Conservation (phyloP, 768 basidiomycete species). For the Agaricus sinodeliciosus region DNA sequence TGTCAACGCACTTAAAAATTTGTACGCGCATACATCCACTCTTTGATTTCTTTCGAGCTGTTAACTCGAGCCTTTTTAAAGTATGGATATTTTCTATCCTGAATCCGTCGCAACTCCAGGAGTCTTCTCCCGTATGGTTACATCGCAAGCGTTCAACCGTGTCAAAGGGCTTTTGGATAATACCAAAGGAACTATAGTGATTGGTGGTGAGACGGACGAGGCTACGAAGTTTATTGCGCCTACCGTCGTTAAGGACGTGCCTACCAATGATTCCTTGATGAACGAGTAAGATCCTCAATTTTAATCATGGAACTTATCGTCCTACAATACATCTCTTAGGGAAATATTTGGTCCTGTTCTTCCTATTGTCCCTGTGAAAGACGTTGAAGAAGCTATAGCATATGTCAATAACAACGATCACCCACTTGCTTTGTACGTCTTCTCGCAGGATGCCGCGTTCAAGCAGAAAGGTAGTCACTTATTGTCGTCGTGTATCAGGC, state of each 20-base stretch:
- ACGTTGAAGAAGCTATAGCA: constrained; percentile 63
- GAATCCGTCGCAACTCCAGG: constrained; percentile 39
- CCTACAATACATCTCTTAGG: constrained; percentile 25
- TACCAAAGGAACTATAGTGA: constrained; percentile 58
- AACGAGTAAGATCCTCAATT: constrained; percentile 44
- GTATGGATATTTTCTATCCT: constrained; percentile 52
- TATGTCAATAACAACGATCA: constrained; percentile 63
- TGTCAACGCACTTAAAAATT: constrained; percentile 35
- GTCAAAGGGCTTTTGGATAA: constrained; percentile 55
- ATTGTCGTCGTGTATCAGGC: not conserved
- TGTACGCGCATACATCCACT: constrained; percentile 23
- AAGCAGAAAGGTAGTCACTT: constrained; percentile 52
- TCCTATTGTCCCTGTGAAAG: constrained; percentile 66
- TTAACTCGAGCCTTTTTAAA: constrained; percentile 16
- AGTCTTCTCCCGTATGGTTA: constrained; percentile 47
- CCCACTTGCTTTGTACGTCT: constrained; percentile 75
- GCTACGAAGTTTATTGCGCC: constrained; percentile 61
- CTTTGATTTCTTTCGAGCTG: not conserved
- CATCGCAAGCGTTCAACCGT: constrained; percentile 39
- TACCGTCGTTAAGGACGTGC: constrained; percentile 62
- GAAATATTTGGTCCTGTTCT: constrained; percentile 84
- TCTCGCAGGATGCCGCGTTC: constrained; percentile 50
- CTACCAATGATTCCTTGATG: constrained; percentile 65
- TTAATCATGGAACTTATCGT: not conserved
- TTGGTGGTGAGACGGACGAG: constrained; percentile 59